Conservation (phyloP, 139 green algal genomes). For the Eudorina sp. region DNA sequence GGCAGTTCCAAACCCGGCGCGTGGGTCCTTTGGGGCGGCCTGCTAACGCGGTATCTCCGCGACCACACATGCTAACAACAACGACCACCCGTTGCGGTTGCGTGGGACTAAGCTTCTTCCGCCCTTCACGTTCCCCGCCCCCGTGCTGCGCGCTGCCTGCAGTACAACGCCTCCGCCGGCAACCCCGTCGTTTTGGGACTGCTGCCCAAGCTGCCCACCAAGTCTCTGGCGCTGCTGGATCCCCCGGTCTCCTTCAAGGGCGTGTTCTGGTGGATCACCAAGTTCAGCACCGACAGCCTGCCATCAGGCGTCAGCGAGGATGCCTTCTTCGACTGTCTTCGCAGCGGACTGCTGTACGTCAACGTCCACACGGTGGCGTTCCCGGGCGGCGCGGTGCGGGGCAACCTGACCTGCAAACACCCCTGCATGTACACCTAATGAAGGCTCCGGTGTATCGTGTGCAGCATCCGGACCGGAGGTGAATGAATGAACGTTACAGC, state of each 20-base stretch:
- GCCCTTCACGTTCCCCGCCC: not conserved
- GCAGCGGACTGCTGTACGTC: not conserved
- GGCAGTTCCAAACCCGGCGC: not conserved
- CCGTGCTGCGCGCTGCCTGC: not conserved
- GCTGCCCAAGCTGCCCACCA: not conserved
- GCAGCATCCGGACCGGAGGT: too few relatives aligned
- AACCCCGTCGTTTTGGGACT: slow-evolving; percentile 9
- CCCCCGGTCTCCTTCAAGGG: slow-evolving; percentile 6
- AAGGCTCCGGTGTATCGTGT: too few relatives aligned
- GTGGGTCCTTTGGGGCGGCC: too few relatives aligned
- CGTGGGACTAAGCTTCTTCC: too few relatives aligned
- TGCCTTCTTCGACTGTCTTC: not conserved
- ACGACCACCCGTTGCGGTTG: too few relatives aligned
- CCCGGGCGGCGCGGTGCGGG: not conserved
- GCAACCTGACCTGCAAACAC: not conserved
- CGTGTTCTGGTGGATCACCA: not conserved
- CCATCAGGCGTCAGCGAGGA: not conserved
- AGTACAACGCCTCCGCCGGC: not conserved
- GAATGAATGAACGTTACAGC: too few relatives aligned
- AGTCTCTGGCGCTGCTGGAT: not conserved
- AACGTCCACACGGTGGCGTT: not conserved
- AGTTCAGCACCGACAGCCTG: not conserved
- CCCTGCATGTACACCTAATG: slow-evolving; percentile 7
- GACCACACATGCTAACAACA: too few relatives aligned
- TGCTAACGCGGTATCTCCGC: too few relatives aligned